Base-by-base conservation (phyloP, 768 basidiomycete genomes). In the Naganishia friedmannii region DNA sequence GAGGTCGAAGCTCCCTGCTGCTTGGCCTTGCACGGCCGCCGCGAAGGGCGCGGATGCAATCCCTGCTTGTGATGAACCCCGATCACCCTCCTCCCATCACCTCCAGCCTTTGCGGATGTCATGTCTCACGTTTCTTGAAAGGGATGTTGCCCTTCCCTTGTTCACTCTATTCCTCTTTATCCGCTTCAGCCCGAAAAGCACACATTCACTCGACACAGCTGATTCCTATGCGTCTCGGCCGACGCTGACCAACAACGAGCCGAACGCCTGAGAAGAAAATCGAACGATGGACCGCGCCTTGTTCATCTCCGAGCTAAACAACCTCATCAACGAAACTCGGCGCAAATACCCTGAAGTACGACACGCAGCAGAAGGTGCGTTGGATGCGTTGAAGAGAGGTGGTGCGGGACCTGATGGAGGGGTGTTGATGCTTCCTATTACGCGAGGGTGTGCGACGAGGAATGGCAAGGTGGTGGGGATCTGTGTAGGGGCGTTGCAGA, bases 391-490 rank as follows among this genome's bases (percentile, higher is more conserved):
- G 19, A 74, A 73, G 29, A n/a, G 56, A 23, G 56, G 56, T 29
- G 26, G 53, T 6, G 29, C 46, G 26, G 13, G 48, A 79, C 88
- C 67, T 46, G 74, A 80, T 65, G 72, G 91, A 0, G 87, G 90
- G 54, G 89, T 90, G 71, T 85, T 96, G 29, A 85, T 95, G 23
- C 84, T 87, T 57, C 95, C 95, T 0, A 88, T 97, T 0, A 92
- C 93, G 77, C 91, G 95, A 88, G 93, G 93, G 57, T 93, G 93
- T 74, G 88, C 89, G 32, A 96, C 92, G 4, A 92, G 90, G 82
- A 92, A 92, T 75, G 88, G 90, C 1, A 98, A 98, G 85, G 90
- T 97, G 66, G 89, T 97, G 54, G 90, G 91, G 0, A 93, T 97
- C 73, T 90, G 91, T 8, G 86, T 97, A 0, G 90, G 92, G 53